phyloP scores from a whole-genome alignment of 805 yeast genomes.

The Alloascoidea africana region DNA sequence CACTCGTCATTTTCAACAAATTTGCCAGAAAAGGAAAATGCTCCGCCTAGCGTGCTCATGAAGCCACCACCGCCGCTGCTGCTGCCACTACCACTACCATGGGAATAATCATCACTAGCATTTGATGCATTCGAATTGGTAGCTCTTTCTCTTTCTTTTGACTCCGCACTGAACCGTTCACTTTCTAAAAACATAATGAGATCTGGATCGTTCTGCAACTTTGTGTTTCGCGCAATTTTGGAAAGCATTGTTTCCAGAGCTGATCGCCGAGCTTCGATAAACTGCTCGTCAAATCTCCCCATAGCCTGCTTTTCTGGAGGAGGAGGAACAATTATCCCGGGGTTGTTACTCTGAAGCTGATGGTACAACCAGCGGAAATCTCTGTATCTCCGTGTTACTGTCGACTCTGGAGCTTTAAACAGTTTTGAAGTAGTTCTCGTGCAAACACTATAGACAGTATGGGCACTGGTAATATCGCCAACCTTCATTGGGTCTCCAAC shows the following conservation, averaged over 20 bases:
- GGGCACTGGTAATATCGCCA: conserved; percentile 80
- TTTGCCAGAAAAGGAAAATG: conserved; percentile 52
- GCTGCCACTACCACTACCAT: conserved; percentile 19
- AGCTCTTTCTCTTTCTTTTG: conserved; percentile 52
- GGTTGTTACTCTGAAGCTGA: conserved; percentile 72
- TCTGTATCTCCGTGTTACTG: conserved; percentile 72
- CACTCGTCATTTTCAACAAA: conserved; percentile 67
- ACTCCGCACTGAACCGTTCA: conserved; percentile 49
- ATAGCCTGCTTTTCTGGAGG: conserved; percentile 92
- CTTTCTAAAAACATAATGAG: conserved; percentile 66
- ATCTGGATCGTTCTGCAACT: conserved; percentile 57
- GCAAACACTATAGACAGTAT: conserved; percentile 71
- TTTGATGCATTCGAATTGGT: conserved; percentile 37
- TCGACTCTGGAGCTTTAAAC: conserved; percentile 23
- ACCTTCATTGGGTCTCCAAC: conserved; percentile 89
- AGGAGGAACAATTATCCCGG: conserved; percentile 86
- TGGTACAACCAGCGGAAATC: conserved; percentile 93
- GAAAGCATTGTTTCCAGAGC: conserved; percentile 77
- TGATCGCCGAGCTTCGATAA: conserved; percentile 72
- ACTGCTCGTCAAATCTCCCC: conserved; percentile 83
- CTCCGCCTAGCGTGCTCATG: conserved; percentile 50
- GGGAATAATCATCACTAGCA: conserved; percentile 23
- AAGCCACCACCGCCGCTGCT: conserved; percentile 29
- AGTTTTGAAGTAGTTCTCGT: conserved; percentile 35
- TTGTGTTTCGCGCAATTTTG: conserved; percentile 44